Percentiles rank a stretch among this genome's conserved stretches.
Evolutionary conservation across 2,329 filamentous ascomycete species (phyloP).

Genomic region (Colletotrichum sp.): DNA sequence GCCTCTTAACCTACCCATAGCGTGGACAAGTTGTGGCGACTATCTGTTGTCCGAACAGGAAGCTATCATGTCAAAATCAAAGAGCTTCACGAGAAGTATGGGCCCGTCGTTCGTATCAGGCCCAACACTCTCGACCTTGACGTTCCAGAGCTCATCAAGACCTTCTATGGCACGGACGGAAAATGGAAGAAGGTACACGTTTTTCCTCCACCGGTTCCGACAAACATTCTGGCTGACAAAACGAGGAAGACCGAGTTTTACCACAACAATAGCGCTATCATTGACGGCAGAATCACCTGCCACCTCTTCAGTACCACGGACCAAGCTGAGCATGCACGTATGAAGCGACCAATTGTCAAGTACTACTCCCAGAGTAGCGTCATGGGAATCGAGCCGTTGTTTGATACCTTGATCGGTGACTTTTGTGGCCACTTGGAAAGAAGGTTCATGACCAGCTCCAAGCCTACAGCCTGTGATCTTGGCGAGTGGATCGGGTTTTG

Average conservation of each 20-base stretch:
- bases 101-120: slow-evolving; percentile 33
- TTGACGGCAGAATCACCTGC: slow-evolving; percentile 37
- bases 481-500: slow-evolving; percentile 29
- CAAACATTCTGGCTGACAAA: neutral
- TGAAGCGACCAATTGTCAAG: slow-evolving; percentile 40
- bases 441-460: slow-evolving; percentile 28
- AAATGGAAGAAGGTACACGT: neutral
- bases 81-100: slow-evolving; percentile 32
- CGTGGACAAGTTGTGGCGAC: slow-evolving; percentile 31
- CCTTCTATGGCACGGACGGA: slow-evolving; percentile 11
- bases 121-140: slow-evolving; percentile 30
- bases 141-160: slow-evolving; percentile 12
- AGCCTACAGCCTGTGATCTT: slow-evolving; percentile 28
- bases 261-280: slow-evolving; percentile 34
- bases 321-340: slow-evolving; percentile 32
- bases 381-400: slow-evolving; percentile 30
- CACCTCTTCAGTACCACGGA: slow-evolving; percentile 41
- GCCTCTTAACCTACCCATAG: neutral
- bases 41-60: slow-evolving; percentile 24
- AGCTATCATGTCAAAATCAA: slow-evolving; percentile 23
- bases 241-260: slow-evolving; percentile 38
- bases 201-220: neutral
- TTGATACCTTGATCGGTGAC: slow-evolving; percentile 31
- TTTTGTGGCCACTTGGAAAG: slow-evolving; percentile 32
- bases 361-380: slow-evolving; percentile 35